Percentiles rank a stretch among this genome's conserved stretches.
phyloP scores from a whole-genome alignment of 768 basidiomycete species.

The Naematelia encephala region DNA sequence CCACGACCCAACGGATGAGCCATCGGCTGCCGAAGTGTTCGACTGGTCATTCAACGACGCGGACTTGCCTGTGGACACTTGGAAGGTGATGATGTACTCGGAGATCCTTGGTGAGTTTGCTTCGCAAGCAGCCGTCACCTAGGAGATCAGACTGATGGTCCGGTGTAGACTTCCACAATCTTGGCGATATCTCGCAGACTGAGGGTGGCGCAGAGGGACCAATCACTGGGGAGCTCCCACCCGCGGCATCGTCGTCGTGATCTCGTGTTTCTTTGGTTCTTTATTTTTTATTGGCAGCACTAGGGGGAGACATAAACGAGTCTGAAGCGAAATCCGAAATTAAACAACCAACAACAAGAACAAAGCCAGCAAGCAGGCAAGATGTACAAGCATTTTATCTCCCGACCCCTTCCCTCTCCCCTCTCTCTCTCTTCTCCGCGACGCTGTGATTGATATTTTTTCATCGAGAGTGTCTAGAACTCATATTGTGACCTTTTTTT shows the following conservation, averaged over 20 bases:
- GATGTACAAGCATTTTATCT: neutral
- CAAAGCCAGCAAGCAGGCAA: neutral
- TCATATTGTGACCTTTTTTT: neutral
- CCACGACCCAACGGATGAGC: conserved; percentile 97
- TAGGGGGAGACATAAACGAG: neutral
- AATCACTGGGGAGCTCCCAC: conserved; percentile 43
- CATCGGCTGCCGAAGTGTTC: conserved; percentile 85
- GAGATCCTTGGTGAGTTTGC: conserved; percentile 79
- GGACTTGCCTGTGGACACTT: conserved; percentile 94
- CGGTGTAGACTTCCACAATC: conserved; percentile 50
- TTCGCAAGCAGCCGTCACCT: neutral
- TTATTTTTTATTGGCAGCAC: neutral
- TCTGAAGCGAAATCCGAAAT: neutral
- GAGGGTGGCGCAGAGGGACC: conserved; percentile 47
- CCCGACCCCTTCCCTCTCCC: neutral
- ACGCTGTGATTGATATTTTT: neutral
- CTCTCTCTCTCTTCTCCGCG: neutral
- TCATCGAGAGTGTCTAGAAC: neutral
- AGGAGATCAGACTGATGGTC: neutral
- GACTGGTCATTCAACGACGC: conserved; percentile 99
- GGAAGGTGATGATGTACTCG: conserved; percentile 99
- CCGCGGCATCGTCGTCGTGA: conserved; percentile 32
- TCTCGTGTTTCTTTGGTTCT: conserved; percentile 4
- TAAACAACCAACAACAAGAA: neutral
- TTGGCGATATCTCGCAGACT: conserved; percentile 46